These are phyloP conservation scores for Fusarium goolgardi DNA, from an alignment of 2,329 filamentous ascomycete species.

Conservation along the genomic window DNA sequence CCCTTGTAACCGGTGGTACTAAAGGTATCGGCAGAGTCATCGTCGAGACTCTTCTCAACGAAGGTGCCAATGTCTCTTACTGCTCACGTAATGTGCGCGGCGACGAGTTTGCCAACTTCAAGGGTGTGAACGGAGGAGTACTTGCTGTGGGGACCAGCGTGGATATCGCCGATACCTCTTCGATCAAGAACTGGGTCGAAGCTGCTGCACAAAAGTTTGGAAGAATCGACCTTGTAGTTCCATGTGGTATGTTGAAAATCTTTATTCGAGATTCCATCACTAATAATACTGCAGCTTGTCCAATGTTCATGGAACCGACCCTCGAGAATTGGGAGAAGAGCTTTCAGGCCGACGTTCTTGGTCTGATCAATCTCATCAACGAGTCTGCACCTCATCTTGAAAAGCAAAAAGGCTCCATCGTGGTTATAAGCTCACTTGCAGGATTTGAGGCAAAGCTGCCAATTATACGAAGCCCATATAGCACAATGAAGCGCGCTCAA, in stretches of 20 bases:
- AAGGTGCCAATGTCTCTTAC: slow-evolving; percentile 47
- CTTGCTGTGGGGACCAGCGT: slow-evolving; percentile 38
- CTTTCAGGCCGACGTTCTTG: slow-evolving; percentile 44
- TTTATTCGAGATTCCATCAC: accelerated
- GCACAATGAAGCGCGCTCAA: slow-evolving; percentile 41
- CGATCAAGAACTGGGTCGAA: slow-evolving; percentile 15
- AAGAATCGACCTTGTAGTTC: slow-evolving; percentile 16
- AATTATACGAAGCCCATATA: slow-evolving; percentile 33
- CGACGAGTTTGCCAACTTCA: slow-evolving; percentile 40
- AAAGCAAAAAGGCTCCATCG: slow-evolving; percentile 38
- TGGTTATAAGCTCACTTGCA: slow-evolving; percentile 44
- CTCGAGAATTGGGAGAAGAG: slow-evolving; percentile 42
- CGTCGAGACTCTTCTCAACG: slow-evolving; percentile 35
- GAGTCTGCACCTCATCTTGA: slow-evolving; percentile 33
- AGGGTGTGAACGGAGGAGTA: slow-evolving; percentile 13
- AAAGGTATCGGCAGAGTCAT: slow-evolving; percentile 46
- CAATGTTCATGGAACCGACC: slow-evolving; percentile 15
- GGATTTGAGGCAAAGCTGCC: slow-evolving; percentile 37
- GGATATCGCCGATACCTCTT: slow-evolving; percentile 35
- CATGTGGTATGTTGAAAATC: background rate
- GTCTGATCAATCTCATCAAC: slow-evolving; percentile 41
- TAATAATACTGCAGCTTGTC: slow-evolving; percentile 15
- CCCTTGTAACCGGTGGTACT: slow-evolving; percentile 19
- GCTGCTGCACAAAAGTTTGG: slow-evolving; percentile 7
- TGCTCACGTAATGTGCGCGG: slow-evolving; percentile 36